Evolutionary conservation across 805 yeast genomes (phyloP), one percentile per base, ranked within the genome.

Genomic region (Saccharomyces paradoxus): DNA sequence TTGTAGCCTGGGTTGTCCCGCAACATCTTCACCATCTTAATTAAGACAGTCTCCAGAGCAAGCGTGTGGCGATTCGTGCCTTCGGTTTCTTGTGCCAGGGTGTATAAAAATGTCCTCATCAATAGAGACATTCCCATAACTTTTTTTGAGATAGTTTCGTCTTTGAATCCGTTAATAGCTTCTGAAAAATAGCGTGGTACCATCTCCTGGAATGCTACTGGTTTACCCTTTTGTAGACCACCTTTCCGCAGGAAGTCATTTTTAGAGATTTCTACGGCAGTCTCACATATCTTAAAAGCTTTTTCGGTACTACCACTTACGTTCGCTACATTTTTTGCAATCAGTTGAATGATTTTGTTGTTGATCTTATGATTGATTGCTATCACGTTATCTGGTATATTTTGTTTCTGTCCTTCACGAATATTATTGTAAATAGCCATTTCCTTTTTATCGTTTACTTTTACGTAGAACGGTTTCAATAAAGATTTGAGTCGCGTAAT

Each of bases 311-410:
- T 37, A 37, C 17, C 44, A 17, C 44, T 37, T 17, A 37, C 4
- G 17, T 37, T n/a, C 4, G 44, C 44, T 37, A 37, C 17, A 17
- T 37, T 37, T 4, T 37, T 37, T 17, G 44, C 44, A 17, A 37
- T 37, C 2, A 17, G 44, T 37, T 37, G 22, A 17, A 10, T 56
- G 52, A 53, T 53, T 56, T 51, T 54, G 59, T 56, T 55, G 50
- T 49, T 49, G 46, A 46, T 52, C 49, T 49, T 56, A 51, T 56
- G 52, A 49, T 52, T 14, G 44, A 41, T 28, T 26, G 24, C 24
- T 17, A 3, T 17, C 24, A 37, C 44, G 12, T 17, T 17, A 8
- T 5, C 13, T 17, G 44, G 24, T 17, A 37, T 3, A 2, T 37
- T 17, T 17, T 37, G 44, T 1, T 37, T 17, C 24, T 37, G 24